Conservation (phyloP, 257 asterid species). For the Fraxinus pennsylvanica region DNA sequence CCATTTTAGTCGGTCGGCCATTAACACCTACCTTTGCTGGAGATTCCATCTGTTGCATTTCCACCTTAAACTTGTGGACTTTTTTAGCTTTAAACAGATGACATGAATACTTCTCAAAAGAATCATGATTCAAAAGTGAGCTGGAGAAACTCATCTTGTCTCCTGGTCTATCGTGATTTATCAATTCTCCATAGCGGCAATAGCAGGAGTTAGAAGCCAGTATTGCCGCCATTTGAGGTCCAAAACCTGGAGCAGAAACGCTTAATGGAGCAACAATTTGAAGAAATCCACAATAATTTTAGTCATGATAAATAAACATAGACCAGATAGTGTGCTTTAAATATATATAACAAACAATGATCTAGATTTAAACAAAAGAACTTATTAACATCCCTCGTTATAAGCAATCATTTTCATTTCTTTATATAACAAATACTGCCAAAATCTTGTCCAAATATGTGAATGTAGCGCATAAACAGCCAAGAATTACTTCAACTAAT, state of each 20-base stretch:
- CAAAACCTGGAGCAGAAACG: conserved; percentile 32
- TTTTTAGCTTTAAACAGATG: conserved; percentile 32
- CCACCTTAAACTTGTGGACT: conserved; percentile 33
- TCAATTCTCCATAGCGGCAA: conserved; percentile 50
- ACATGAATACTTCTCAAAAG: conserved; percentile 23
- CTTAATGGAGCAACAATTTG: background rate
- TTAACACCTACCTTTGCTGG: conserved; percentile 47
- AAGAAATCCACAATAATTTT: background rate
- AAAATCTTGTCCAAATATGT: background rate
- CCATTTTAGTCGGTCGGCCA: conserved; percentile 71
- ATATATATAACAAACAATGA: no score
- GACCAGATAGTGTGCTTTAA: background rate
- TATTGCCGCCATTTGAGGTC: conserved; percentile 56
- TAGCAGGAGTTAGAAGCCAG: conserved; percentile 69
- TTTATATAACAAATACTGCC: background rate
- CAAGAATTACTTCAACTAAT: background rate
- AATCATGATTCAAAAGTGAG: conserved; percentile 34
- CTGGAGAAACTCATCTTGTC: conserved; percentile 56
- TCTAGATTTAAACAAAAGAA: background rate
- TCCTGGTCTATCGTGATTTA: conserved; percentile 39
- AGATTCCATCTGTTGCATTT: conserved; percentile 60
- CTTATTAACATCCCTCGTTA: background rate
- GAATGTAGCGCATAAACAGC: background rate
- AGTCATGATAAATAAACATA: background rate
- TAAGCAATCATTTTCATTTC: background rate